Percentiles rank a stretch among this genome's conserved stretches.
phyloP scores from a whole-genome alignment of 164 flowering plant genomes.

The Liquidambar formosana region DNA sequence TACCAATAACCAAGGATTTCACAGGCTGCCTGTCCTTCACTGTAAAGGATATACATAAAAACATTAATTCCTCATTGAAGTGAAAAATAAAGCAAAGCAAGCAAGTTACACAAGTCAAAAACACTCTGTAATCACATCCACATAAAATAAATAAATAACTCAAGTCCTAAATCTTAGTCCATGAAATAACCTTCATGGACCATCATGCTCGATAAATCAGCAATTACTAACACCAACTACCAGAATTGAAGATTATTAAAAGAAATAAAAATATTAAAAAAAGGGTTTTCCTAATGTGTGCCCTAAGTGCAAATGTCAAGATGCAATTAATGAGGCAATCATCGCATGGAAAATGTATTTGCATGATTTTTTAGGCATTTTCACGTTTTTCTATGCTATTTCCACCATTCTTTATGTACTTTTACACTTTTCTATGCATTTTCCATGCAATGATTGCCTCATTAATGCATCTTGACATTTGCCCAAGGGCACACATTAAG shows the following conservation, averaged over 20 bases:
- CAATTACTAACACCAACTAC: not conserved
- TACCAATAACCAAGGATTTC: slow-evolving; percentile 61
- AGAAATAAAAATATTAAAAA: not conserved
- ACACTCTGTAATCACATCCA: not conserved
- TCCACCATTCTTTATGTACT: no score
- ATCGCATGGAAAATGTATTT: no score
- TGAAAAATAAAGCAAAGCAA: not conserved
- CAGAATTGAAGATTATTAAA: not conserved
- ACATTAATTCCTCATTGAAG: slow-evolving; percentile 3
- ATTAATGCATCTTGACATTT: no score
- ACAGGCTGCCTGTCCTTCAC: slow-evolving; percentile 45
- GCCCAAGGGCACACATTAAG: no score
- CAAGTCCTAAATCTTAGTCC: not conserved
- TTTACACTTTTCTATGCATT: no score
- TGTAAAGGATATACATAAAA: slow-evolving; percentile 19
- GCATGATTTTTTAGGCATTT: no score
- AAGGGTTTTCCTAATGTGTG: no score
- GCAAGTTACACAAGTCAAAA: not conserved
- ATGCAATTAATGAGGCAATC: no score
- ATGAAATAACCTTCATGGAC: not conserved
- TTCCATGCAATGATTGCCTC: no score
- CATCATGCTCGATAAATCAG: not conserved
- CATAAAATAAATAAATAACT: not conserved
- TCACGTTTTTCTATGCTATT: no score
- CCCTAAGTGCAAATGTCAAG: no score